Conservation (phyloP, 257 asterid species). For the Lycium ferocissimum region DNA sequence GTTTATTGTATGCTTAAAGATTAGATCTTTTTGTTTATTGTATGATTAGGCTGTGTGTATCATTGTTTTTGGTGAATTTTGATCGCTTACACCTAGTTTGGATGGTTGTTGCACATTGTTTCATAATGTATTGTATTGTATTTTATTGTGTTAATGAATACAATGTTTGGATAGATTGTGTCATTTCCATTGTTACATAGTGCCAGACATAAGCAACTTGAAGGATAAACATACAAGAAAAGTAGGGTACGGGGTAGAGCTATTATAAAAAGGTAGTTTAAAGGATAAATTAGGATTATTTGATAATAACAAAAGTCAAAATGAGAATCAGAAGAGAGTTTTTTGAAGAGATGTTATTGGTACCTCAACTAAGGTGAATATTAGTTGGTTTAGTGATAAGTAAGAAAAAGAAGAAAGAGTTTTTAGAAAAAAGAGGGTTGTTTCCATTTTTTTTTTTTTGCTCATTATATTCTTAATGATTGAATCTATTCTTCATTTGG, state of each 20-base stretch:
- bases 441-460: neutral
- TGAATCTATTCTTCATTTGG: neutral
- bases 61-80: neutral
- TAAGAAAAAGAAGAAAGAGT: constrained; percentile 34
- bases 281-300: too few species aligned
- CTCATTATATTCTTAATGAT: neutral
- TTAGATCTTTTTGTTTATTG: neutral
- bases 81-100: neutral
- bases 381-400: constrained; percentile 28
- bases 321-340: too few species aligned
- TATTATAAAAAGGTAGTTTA: too few species aligned
- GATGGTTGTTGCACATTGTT: too few species aligned
- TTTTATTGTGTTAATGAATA: too few species aligned
- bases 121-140: too few species aligned
- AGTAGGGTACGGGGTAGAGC: too few species aligned
- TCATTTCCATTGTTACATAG: too few species aligned
- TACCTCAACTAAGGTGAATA: constrained; percentile 26
- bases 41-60: neutral
- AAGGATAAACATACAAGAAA: too few species aligned
- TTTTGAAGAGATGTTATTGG: neutral
- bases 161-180: too few species aligned
- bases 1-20: neutral
- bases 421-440: constrained; percentile 34
- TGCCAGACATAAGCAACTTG: too few species aligned
- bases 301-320: too few species aligned